Base-by-base conservation (phyloP, 2,329 filamentous ascomycete species). In the Macrophomina phaseolina region DNA sequence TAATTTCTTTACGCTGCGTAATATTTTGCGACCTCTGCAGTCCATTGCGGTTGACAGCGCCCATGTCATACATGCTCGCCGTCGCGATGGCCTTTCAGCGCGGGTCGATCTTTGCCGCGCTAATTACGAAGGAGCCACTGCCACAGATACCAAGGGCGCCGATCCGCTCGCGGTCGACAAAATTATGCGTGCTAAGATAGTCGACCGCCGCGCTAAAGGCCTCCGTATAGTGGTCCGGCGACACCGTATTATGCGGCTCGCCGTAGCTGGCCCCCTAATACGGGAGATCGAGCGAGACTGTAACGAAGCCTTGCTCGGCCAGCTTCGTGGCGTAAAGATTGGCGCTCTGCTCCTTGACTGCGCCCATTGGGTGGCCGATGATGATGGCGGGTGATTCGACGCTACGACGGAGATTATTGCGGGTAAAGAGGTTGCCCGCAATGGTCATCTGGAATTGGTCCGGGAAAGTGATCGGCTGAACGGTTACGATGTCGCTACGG, bases 91-190 rank as follows among this genome's bases (percentile, higher is more conserved):
- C 71, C 55, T 71, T 64, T 23, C 76, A 61, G 6, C 73, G 75
- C 0, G 70, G 64, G 68, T 75, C 68, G n/a, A 78, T 73, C 67
- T 79, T 78, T 2, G 78, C 77, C 0, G 78, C 78, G 65, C 75
- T 76, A 67, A 80, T 74, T 8, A 76, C 63, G 48, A 72, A 77
- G 5, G 69, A 71, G 32, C 74, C 75, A 42, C 75, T 76, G 36
- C 72, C 75, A 49, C 75, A 77, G 60, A 77, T 75, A 11, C 75
- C 75, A 16, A 76, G 55, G 23, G 49, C 75, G 30, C 74, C 74
- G 53, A 77, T 77, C 5, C 73, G 73, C 68, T 73, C 71, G 36
- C 71, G 71, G 52, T 76, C 70, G 49, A 77, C 68, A 40, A 70
- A 73, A 18, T 65, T 46, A 46, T 71, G 70, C 0, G 49, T 38